Conservation (phyloP, 768 basidiomycete genomes). For the Mycena olivaceomarginata region DNA sequence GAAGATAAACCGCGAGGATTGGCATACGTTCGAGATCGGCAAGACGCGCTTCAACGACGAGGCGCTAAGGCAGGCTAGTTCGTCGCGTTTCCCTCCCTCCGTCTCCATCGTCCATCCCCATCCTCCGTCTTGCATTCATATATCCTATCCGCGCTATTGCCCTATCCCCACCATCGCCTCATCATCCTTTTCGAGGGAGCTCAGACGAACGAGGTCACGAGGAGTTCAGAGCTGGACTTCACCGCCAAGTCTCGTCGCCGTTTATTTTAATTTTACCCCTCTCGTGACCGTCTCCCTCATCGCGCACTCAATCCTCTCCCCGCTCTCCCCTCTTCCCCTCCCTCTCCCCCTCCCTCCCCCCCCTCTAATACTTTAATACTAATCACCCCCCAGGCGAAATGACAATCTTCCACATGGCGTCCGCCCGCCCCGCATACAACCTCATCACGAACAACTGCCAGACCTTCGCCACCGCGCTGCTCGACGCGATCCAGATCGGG, state of each 20-base stretch:
- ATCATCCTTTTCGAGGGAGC: no score
- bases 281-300: no score
- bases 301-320: no score
- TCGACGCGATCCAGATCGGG: slow-evolving; percentile 36
- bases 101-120: not conserved
- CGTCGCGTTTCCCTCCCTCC: not conserved
- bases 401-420: slow-evolving; percentile 35
- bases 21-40: slow-evolving; percentile 40
- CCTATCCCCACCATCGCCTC: no score
- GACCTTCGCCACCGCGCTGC: slow-evolving; percentile 30
- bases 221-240: no score
- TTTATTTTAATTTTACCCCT: no score
- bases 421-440: slow-evolving; percentile 32
- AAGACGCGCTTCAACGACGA: slow-evolving; percentile 40
- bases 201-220: no score
- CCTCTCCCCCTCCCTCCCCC: no score
- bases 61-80: slow-evolving; percentile 32
- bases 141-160: no score
- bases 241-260: no score
- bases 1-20: slow-evolving; percentile 28
- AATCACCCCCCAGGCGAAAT: slow-evolving; percentile 25
- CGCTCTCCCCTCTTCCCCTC: no score
- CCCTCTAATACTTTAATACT: not conserved
- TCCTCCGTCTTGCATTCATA: not conserved
- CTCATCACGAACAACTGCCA: slow-evolving; percentile 43